Conservation (phyloP, 139 green algal species). For the Tetraselmis striata region DNA sequence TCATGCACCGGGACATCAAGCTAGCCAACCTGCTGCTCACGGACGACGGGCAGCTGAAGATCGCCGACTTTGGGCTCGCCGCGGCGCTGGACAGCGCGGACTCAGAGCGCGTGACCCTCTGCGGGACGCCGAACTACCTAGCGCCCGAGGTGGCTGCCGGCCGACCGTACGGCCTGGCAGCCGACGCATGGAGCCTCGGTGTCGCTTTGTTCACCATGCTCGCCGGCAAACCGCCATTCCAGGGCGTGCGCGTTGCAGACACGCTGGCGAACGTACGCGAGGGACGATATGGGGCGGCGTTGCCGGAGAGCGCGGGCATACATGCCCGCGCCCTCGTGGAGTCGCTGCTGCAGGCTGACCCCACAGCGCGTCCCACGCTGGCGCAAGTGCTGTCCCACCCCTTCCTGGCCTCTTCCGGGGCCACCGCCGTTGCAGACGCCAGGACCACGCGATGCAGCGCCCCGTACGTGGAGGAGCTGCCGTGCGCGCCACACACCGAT, state of each 20-base stretch:
- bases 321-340: neutral
- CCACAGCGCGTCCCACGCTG: neutral
- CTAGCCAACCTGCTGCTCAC: conserved; percentile 15
- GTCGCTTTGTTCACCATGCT: conserved; percentile 20
- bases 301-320: neutral
- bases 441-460: no score
- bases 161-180: conserved; percentile 6
- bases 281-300: neutral
- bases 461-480: no score
- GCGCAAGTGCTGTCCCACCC: neutral
- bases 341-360: neutral
- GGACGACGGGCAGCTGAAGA: conserved; percentile 13
- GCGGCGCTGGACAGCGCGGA: conserved; percentile 14
- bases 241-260: neutral
- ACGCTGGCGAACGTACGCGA: neutral
- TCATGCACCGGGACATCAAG: conserved; percentile 19
- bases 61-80: conserved; percentile 27
- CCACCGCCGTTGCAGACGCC: no score
- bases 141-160: conserved; percentile 14
- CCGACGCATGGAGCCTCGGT: conserved; percentile 24
- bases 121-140: conserved; percentile 30
- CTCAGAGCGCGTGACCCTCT: conserved; percentile 16
- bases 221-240: conserved; percentile 15
- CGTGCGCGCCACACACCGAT: no score
- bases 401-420: neutral